Base-by-base conservation (phyloP, 2,329 filamentous ascomycete genomes). In the Venturiaceae sp. region DNA sequence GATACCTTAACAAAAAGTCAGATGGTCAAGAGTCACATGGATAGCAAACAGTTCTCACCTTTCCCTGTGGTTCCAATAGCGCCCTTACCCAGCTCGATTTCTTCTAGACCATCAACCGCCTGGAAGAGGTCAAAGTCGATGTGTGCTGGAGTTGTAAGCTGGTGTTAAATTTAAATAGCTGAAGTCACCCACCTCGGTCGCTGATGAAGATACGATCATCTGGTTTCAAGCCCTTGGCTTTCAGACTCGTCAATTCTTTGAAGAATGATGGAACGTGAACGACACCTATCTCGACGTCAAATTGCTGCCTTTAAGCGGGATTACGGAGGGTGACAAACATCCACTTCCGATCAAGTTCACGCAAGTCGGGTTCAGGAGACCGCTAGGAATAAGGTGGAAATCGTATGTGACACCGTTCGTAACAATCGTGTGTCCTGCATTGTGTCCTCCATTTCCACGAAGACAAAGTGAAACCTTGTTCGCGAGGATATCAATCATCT, bases 201-300 rank as follows among this genome's bases (percentile, higher is more conserved):
- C 78, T 82, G 67, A 88, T 80, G 66, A 83, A 80, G 64, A 88
- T 82, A 60, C 84, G 76, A 56, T 80, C 77, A 21, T 78, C 82
- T 62, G 80, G 19, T 8, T 53, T 72, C 60, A 87, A 73, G 11
- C 83, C 83, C 67, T 87, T 82, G 58, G 75, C 76, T 64, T 86
- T 79, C 28, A 87, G 71, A 16, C 76, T 79, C 60, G 78, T 74
- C 50, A 88, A 74, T 69, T 88, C 85, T 64, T 80, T 79, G 77
- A 87, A 86, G 75, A 87, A 86, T 57, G 77, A 76, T 21, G 83
- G 82, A 58, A 87, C 78, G 71, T 89, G 82, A 63, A 89, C 83
- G 60, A 88, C 86, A 3, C 44, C 26, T 50, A 30, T 50, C 53
- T 84, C 86, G 16, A 13, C 57, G 32, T 56, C 13, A 56, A 21